Conservation (phyloP, 768 basidiomycete species). For the Lentinula sp. region DNA sequence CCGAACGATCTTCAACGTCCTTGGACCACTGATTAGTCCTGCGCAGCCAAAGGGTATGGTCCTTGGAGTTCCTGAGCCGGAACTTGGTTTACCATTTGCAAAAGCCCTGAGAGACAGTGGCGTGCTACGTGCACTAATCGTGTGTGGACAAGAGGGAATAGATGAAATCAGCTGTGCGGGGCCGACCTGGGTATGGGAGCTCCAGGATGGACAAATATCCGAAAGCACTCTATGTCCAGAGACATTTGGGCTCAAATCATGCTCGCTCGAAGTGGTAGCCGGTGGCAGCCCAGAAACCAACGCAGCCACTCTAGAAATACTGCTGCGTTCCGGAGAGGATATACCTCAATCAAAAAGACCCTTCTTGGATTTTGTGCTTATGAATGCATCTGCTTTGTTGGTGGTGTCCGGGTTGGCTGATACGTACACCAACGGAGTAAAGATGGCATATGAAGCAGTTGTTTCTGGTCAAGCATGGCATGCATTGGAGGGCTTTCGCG, state of each 20-base stretch:
- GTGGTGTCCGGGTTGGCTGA: slow-evolving; percentile 75
- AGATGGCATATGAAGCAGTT: slow-evolving; percentile 57
- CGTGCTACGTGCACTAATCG: slow-evolving; percentile 81
- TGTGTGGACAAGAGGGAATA: slow-evolving; percentile 86
- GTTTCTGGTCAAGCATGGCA: slow-evolving; percentile 55
- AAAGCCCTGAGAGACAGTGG: slow-evolving; percentile 65
- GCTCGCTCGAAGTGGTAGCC: slow-evolving; percentile 64
- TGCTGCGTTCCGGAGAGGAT: slow-evolving; percentile 54
- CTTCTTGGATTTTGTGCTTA: slow-evolving; percentile 78
- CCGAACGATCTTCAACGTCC: slow-evolving; percentile 93
- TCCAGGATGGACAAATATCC: slow-evolving; percentile 62
- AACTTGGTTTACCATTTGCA: slow-evolving; percentile 80
- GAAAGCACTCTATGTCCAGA: slow-evolving; percentile 58
- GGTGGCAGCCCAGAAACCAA: slow-evolving; percentile 79
- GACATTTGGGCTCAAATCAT: slow-evolving; percentile 70
- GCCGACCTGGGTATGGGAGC: slow-evolving; percentile 78
- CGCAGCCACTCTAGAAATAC: slow-evolving; percentile 58
- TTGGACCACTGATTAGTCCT: slow-evolving; percentile 94
- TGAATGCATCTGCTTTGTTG: slow-evolving; percentile 87
- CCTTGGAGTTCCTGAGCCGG: slow-evolving; percentile 79
- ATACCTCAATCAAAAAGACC: slow-evolving; percentile 55
- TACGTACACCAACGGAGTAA: slow-evolving; percentile 66
- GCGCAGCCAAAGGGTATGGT: slow-evolving; percentile 84
- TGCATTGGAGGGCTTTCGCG: slow-evolving; percentile 41
- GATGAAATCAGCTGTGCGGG: slow-evolving; percentile 97